phyloP scores from a whole-genome alignment of 257 asterid species.

The Fraxinus excelsior region DNA sequence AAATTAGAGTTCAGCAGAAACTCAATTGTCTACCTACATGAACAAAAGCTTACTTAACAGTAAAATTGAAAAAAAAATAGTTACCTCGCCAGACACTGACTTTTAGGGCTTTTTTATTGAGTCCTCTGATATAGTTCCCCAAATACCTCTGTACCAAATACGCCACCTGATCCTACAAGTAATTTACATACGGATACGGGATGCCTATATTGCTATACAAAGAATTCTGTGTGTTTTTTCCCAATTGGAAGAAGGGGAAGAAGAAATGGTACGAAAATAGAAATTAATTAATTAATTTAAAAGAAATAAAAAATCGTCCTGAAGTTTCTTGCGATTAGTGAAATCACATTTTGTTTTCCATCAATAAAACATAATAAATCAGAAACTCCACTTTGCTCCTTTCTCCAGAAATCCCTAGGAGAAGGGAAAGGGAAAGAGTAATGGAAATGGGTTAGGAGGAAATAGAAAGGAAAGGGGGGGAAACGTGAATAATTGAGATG shows the following conservation, averaged over 20 bases:
- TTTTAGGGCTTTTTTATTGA: slow-evolving; percentile 92
- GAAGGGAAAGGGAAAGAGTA: no score
- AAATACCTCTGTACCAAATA: slow-evolving; percentile 79
- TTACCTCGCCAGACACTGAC: slow-evolving; percentile 99
- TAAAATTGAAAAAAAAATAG: background rate
- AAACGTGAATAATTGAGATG: no score
- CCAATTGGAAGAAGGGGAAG: background rate
- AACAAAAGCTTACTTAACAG: no score
- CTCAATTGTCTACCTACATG: background rate
- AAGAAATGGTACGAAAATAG: background rate
- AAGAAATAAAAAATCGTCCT: background rate
- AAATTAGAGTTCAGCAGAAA: background rate
- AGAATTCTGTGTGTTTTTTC: background rate
- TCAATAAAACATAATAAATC: no score
- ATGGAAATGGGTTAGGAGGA: no score
- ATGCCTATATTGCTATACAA: background rate
- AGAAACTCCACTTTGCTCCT: no score
- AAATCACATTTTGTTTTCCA: no score
- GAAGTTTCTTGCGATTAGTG: background rate
- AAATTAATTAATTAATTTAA: background rate
- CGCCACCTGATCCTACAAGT: slow-evolving; percentile 81
- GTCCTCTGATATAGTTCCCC: slow-evolving; percentile 95
- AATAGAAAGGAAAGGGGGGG: no score
- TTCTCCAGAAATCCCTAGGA: no score
- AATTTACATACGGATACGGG: background rate